These are phyloP conservation scores for Melanomma pulvis-pyrius DNA, from an alignment of 495 filamentous ascomycete genomes.

Conservation along the genomic window DNA sequence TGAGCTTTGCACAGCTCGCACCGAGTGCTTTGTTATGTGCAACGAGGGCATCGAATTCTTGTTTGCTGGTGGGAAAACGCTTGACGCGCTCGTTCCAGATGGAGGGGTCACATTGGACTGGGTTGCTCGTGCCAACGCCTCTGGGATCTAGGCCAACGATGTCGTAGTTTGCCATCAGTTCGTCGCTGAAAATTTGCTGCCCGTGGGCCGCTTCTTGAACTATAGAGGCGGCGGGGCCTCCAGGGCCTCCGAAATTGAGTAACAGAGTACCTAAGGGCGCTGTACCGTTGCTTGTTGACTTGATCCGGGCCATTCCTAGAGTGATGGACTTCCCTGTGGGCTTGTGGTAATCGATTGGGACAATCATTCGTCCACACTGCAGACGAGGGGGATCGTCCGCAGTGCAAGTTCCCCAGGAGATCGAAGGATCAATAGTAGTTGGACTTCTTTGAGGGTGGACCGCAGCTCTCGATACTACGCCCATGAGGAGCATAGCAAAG, in stretches of 20 bases:
- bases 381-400: background rate
- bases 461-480: too few species aligned
- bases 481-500: too few species aligned
- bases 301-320: conserved; percentile 1
- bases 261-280: conserved; percentile 4
- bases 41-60: conserved; percentile 13
- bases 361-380: conserved; percentile 4
- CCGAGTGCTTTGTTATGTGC: conserved; percentile 9
- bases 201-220: background rate
- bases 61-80: conserved; percentile 4
- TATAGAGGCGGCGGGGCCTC: background rate
- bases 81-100: conserved; percentile 25
- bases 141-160: conserved; percentile 21
- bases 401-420: conserved; percentile 2
- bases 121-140: background rate
- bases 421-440: too few species aligned
- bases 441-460: too few species aligned
- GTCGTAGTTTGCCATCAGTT: conserved; percentile 9
- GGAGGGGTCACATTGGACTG: conserved; percentile 1
- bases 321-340: conserved; percentile 4
- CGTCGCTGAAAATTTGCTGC: background rate
- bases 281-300: background rate
- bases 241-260: conserved; percentile 20
- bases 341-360: conserved; percentile 11
- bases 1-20: conserved; percentile 14